Conservation (phyloP, 1,284 basidiomycete genomes). For the Neotropicomus parvogracilis region DNA sequence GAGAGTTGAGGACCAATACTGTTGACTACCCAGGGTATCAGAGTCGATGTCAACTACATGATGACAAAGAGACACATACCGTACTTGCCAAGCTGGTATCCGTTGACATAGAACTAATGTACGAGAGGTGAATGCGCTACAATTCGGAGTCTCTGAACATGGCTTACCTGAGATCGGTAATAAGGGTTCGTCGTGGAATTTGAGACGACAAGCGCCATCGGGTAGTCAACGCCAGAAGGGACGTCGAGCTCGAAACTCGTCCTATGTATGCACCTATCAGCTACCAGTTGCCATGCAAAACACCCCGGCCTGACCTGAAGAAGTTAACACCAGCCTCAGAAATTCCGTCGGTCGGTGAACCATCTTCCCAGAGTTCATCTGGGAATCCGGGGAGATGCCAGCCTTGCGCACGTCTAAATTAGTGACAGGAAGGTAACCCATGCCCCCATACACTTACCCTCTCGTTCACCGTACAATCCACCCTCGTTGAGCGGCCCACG, state of each 20-base stretch:
- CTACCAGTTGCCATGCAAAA: neutral
- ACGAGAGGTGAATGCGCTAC: neutral
- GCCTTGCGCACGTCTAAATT: conserved; percentile 18
- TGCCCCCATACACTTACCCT: conserved; percentile 29
- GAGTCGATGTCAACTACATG: neutral
- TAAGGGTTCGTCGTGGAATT: conserved; percentile 40
- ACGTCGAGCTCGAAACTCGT: conserved; percentile 44
- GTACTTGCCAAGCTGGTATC: conserved; percentile 31
- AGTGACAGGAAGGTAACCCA: neutral
- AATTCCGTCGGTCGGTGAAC: conserved; percentile 40
- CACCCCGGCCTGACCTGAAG: conserved; percentile 21
- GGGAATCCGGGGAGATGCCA: conserved; percentile 54
- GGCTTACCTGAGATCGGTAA: conserved; percentile 36
- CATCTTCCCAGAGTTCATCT: conserved; percentile 41
- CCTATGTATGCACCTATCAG: conserved; percentile 24
- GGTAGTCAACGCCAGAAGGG: conserved; percentile 45
- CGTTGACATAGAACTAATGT: conserved; percentile 27
- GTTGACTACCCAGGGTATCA: conserved; percentile 18
- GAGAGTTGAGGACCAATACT: conserved; percentile 25
- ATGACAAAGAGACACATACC: conserved; percentile 11
- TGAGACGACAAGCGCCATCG: conserved; percentile 38
- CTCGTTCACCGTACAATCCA: conserved; percentile 46
- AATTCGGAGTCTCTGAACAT: neutral
- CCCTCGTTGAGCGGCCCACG: conserved; percentile 51
- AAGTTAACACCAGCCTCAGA: conserved; percentile 43